Percentiles rank a stretch among this genome's conserved stretches.
Evolutionary conservation across 129 eudicot genomes (phyloP).

Genomic region (Gnaphalium uliginosum): DNA sequence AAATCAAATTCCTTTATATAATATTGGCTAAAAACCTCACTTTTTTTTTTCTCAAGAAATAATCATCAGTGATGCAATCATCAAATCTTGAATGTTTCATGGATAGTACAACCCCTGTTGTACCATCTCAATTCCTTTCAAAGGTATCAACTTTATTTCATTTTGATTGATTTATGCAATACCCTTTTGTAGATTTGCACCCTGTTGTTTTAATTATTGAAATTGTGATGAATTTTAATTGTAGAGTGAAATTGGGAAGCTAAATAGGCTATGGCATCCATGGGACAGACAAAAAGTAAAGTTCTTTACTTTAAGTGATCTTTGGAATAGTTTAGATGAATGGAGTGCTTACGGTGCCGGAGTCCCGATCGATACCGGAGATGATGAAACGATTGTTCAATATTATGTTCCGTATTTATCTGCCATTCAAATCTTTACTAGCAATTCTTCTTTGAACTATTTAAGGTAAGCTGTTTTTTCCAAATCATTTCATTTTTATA

Average conservation of each 20-base stretch:
- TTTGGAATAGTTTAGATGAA: conserved; percentile 92
- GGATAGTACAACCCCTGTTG: conserved; percentile 66
- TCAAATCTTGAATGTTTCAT: conserved; percentile 70
- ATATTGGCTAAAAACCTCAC: not conserved
- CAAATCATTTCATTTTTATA: not conserved
- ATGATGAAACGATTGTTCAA: conserved; percentile 65
- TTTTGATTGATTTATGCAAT: not conserved
- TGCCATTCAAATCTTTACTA: conserved; percentile 82
- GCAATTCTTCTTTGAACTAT: conserved; percentile 58
- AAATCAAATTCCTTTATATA: not conserved
- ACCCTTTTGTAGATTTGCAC: not conserved
- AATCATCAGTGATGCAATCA: conserved; percentile 50
- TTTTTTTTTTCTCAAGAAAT: not conserved
- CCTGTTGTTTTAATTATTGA: not conserved
- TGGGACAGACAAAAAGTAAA: conserved; percentile 81
- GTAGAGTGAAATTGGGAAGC: conserved; percentile 64
- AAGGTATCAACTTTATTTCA: conserved; percentile 45
- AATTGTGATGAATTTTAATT: conserved; percentile 8
- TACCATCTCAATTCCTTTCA: conserved; percentile 66
- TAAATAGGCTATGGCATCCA: conserved; percentile 88
- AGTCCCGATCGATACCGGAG: conserved; percentile 66
- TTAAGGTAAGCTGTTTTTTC: conserved; percentile 51
- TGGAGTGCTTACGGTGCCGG: conserved; percentile 99
- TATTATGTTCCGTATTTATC: conserved; percentile 93
- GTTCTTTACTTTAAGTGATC: conserved; percentile 63